phyloP scores from a whole-genome alignment of 306 rosid genomes.

The Begonia fuchsioides region DNA sequence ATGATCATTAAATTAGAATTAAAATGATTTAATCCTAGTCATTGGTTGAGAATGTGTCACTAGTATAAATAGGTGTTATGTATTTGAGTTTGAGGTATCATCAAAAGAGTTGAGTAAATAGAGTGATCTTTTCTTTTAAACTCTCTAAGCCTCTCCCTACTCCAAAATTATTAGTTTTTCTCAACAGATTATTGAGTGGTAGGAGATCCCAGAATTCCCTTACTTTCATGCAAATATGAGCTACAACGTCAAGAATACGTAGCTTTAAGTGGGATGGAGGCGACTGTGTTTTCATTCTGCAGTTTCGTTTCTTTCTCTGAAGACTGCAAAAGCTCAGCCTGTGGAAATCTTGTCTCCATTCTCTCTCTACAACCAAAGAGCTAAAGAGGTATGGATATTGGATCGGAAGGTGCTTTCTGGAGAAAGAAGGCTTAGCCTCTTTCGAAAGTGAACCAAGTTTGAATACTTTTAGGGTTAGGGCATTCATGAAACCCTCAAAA shows the following conservation, averaged over 20 bases:
- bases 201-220: constrained; percentile 79
- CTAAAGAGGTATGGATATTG: constrained; percentile 2
- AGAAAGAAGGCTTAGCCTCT: constrained; percentile 3
- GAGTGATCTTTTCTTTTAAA: too few species aligned
- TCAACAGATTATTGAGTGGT: constrained; percentile 48
- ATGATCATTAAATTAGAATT: too few species aligned
- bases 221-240: constrained; percentile 58
- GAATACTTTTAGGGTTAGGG: constrained; percentile 9
- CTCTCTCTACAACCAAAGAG: too few species aligned
- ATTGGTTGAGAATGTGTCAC: too few species aligned
- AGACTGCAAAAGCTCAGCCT: constrained; percentile 68
- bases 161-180: too few species aligned
- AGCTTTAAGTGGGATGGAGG: constrained; percentile 25
- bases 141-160: too few species aligned
- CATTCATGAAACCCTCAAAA: constrained; percentile 5
- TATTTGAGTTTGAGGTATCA: too few species aligned
- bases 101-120: too few species aligned
- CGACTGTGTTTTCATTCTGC: constrained; percentile 10
- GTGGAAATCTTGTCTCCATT: constrained; percentile 81
- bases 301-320: constrained; percentile 27
- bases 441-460: constrained; percentile 6
- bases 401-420: constrained; percentile 15
- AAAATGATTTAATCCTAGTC: too few species aligned
- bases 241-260: constrained; percentile 20
- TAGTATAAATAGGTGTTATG: too few species aligned